A percentile compares a stretch with the other conserved stretches of the same genome.
phyloP scores from a whole-genome alignment of 345 rosid genomes.

The Acer negundo region DNA sequence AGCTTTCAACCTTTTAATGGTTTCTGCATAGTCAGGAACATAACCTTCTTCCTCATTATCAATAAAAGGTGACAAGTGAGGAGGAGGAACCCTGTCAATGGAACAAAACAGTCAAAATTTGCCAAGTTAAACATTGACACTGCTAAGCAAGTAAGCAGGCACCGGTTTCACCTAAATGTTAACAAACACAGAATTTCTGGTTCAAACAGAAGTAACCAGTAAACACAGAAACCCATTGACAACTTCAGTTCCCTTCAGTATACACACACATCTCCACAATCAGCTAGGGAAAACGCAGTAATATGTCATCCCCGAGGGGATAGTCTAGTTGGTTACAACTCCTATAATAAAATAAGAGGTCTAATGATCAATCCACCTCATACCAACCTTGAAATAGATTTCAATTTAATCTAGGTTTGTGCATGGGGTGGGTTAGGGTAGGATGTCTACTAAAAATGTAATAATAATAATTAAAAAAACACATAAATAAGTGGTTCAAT shows the following conservation, averaged over 20 bases:
- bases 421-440: background rate
- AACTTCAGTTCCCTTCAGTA: background rate
- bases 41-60: slow-evolving; percentile 91
- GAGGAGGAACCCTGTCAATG: slow-evolving; percentile 70
- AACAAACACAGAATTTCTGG: background rate
- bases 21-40: slow-evolving; percentile 87
- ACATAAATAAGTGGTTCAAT: background rate
- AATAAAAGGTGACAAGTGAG: slow-evolving; percentile 89
- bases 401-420: background rate
- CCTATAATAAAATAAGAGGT: background rate
- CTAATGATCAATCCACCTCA: background rate
- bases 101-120: slow-evolving; percentile 8
- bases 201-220: background rate
- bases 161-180: background rate
- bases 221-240: background rate
- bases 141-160: background rate
- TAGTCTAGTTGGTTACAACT: background rate
- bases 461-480: background rate
- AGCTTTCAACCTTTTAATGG: slow-evolving; percentile 69
- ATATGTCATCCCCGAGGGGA: background rate
- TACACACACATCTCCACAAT: background rate
- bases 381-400: background rate
- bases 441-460: background rate
- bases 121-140: background rate
- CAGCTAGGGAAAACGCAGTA: background rate